Evolutionary conservation across 2,329 filamentous ascomycete species (phyloP).

Genomic region (Aspergillus sergii): DNA sequence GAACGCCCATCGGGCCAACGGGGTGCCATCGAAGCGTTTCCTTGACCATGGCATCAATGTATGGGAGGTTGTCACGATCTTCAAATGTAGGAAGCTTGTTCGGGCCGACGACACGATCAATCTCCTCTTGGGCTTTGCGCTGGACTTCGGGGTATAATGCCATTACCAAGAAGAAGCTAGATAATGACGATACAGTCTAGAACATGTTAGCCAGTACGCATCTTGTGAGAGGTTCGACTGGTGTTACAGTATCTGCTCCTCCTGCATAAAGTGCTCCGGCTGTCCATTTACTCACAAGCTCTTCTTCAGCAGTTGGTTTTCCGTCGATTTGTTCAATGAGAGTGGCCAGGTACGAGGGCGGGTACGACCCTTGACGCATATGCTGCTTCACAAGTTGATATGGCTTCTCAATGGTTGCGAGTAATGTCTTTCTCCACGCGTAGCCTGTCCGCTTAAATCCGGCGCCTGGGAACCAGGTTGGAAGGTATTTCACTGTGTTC

Average conservation of each 20-base stretch:
- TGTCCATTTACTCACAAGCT: conserved; percentile 28
- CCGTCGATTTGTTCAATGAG: conserved; percentile 37
- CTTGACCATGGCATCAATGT: conserved; percentile 42
- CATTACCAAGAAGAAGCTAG: conserved; percentile 55
- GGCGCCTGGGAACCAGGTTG: conserved; percentile 51
- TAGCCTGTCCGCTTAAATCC: conserved; percentile 46
- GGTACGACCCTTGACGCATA: conserved; percentile 34
- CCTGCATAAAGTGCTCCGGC: conserved; percentile 46
- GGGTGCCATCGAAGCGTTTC: conserved; percentile 42
- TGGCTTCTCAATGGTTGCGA: conserved; percentile 40
- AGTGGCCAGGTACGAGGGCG: conserved; percentile 44
- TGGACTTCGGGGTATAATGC: conserved; percentile 55
- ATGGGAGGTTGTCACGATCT: conserved; percentile 42
- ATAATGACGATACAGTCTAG: conserved; percentile 48
- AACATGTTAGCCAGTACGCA: not conserved
- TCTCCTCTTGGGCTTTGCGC: conserved; percentile 51
- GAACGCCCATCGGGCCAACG: conserved; percentile 35
- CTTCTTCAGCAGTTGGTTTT: conserved; percentile 31
- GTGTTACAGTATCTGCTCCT: conserved; percentile 32
- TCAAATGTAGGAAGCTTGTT: conserved; percentile 37
- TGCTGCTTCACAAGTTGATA: conserved; percentile 49
- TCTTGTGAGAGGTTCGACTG: no score
- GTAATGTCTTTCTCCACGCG: conserved; percentile 34
- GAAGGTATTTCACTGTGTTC: conserved; percentile 37
- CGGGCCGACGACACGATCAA: conserved; percentile 43